Base-by-base conservation (phyloP, 176 grass and related monocot genomes). In the Lolium multiflorum region DNA sequence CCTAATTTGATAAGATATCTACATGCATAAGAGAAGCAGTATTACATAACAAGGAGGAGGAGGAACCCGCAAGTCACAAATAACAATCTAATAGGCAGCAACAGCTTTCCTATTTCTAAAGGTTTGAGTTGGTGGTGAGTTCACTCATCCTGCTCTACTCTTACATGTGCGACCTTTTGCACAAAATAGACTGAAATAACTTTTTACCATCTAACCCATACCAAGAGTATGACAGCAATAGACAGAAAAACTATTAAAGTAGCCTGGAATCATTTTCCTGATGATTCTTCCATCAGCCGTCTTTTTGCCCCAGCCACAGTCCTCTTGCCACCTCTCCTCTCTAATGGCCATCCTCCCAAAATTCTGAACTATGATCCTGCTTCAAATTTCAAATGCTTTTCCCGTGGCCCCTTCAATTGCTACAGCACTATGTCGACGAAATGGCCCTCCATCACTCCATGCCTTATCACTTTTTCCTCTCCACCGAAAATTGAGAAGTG, bases 31-130 rank as follows among this genome's bases (percentile, higher is more conserved):
- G 55, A 73, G 8, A 78, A 65, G n/a, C 6, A 31, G 64, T 58
- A 24, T 26, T 25, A 61, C 35, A 74, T 24, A 84, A 62, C 44
- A 57, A 64, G 87, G 15, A 4, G 13, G 20, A 82, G 58, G 73
- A 25, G 25, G 6, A 58, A 64, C 59, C 18, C 48, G 38, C 25
- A 60, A 80, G 39, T 31, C 6, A 0, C 72, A 67, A 74, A 58
- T 50, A 28, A 64, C 26, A 76, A 75, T 16, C 13, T 18, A 46
- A 49, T 26, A 71, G 49, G 24, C 25, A 82, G 37, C 69, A 26
- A 37, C 12, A 50, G 2, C 63, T 35, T 66, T 35, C 63, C 63
- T 66, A 66, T 35, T 66, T 35, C 4, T 16, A 35, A 66, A 66
- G 26, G 63, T 35, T 35, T 16, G 13, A 66, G 63, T 66, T 66